Evolutionary conservation across 225 moss, liverwort and hornwort genomes (phyloP).

Genomic region (Pseudoscleropodium purum): DNA sequence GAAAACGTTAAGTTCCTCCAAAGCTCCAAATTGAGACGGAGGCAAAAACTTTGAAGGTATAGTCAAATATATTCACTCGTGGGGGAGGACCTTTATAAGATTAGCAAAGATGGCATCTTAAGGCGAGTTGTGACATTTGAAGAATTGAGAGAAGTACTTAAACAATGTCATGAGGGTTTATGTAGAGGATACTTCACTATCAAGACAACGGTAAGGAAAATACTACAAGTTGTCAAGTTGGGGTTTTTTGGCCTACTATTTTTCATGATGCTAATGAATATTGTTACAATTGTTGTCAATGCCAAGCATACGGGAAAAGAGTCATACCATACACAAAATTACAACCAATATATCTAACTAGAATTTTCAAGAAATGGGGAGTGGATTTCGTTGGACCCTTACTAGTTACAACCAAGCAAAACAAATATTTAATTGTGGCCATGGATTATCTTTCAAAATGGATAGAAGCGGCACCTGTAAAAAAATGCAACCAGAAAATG

Average conservation of each 20-base stretch:
- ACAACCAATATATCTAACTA: neutral
- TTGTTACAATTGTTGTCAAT: neutral
- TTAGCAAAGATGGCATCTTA: no score
- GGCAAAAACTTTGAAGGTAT: no score
- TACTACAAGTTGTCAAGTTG: neutral
- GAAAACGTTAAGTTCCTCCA: no score
- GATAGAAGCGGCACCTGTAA: neutral
- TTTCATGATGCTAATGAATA: neutral
- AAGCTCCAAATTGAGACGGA: no score
- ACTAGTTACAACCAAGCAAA: neutral
- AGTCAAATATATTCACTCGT: no score
- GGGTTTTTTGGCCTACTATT: neutral
- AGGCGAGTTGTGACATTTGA: neutral
- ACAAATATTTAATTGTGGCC: neutral
- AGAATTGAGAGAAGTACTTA: neutral
- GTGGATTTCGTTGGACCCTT: neutral
- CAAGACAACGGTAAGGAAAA: neutral
- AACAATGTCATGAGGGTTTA: neutral
- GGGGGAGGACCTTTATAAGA: no score
- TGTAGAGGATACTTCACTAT: neutral
- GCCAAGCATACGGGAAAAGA: neutral
- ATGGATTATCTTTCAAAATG: neutral
- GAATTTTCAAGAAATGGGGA: neutral
- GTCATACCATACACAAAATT: neutral
- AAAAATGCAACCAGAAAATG: neutral